phyloP scores from a whole-genome alignment of 202 grass and related monocot species.

The Carex arenaria region DNA sequence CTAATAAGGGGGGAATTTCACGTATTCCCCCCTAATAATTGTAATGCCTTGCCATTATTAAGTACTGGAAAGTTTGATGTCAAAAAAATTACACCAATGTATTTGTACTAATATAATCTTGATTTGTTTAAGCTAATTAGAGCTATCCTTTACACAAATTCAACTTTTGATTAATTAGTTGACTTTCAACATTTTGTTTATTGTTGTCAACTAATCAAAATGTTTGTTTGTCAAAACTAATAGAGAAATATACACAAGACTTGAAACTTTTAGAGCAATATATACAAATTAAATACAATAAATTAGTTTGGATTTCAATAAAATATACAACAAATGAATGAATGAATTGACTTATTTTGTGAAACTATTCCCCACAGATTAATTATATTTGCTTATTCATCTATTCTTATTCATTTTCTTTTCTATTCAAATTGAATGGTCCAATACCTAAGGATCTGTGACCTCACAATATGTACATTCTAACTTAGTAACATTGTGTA shows the following conservation, averaged over 20 bases:
- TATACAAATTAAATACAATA: neutral
- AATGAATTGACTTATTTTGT: neutral
- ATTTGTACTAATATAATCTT: no score
- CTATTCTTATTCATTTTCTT: neutral
- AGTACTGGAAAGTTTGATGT: no score
- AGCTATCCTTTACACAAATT: no score
- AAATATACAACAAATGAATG: constrained; percentile 1
- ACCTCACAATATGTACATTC: constrained; percentile 27
- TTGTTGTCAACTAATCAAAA: no score
- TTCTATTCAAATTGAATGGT: neutral
- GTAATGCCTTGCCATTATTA: no score
- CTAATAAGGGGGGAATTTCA: no score
- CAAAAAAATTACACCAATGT: no score
- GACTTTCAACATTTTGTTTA: no score
- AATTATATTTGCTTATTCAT: neutral
- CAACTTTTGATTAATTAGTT: no score
- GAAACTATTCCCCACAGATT: neutral
- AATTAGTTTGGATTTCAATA: neutral
- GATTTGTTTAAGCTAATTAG: no score
- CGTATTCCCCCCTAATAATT: no score
- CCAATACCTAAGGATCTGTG: constrained; percentile 1
- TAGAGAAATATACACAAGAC: neutral
- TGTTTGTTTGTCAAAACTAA: neutral
- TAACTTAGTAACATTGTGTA: neutral
- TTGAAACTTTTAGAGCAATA: no score